Percentiles rank a stretch among this genome's conserved stretches.
These are phyloP conservation scores for Prunus yedoensis DNA, from an alignment of 331 rosid genomes.

Conservation along the genomic window DNA sequence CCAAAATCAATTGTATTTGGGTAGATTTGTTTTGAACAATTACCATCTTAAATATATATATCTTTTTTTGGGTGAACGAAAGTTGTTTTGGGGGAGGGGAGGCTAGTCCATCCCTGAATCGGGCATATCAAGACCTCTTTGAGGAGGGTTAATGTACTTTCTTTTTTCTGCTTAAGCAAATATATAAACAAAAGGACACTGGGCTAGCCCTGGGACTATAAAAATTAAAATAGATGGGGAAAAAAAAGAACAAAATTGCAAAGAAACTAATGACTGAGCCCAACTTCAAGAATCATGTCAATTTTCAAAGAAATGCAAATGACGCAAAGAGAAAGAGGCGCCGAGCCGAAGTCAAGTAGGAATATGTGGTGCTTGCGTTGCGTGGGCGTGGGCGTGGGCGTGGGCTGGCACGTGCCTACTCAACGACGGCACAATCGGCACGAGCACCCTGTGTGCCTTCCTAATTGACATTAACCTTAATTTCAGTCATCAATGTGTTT, in stretches of 20 bases:
- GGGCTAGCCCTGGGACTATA: too few species aligned
- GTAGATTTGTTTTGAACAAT: not conserved
- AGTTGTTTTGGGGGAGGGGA: too few species aligned
- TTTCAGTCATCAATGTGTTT: not conserved
- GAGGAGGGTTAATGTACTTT: not conserved
- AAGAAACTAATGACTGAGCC: not conserved
- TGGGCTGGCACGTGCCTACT: slow-evolving; percentile 9
- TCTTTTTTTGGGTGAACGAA: too few species aligned
- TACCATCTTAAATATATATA: too few species aligned
- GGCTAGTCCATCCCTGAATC: too few species aligned
- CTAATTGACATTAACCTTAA: not conserved
- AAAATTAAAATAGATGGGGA: too few species aligned
- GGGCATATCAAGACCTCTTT: too few species aligned
- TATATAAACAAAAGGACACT: not conserved
- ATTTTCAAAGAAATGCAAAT: not conserved
- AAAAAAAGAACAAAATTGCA: too few species aligned
- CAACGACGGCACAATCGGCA: not conserved
- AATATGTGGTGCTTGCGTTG: not conserved
- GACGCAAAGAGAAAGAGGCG: too few species aligned
- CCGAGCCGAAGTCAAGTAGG: too few species aligned
- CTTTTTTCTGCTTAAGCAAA: not conserved
- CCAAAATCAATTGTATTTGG: not conserved
- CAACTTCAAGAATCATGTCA: not conserved
- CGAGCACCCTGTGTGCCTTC: slow-evolving; percentile 16
- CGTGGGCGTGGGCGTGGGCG: slow-evolving; percentile 5